Base-by-base conservation (phyloP, 495 filamentous ascomycete genomes). In the Trichocladium antarcticum region DNA sequence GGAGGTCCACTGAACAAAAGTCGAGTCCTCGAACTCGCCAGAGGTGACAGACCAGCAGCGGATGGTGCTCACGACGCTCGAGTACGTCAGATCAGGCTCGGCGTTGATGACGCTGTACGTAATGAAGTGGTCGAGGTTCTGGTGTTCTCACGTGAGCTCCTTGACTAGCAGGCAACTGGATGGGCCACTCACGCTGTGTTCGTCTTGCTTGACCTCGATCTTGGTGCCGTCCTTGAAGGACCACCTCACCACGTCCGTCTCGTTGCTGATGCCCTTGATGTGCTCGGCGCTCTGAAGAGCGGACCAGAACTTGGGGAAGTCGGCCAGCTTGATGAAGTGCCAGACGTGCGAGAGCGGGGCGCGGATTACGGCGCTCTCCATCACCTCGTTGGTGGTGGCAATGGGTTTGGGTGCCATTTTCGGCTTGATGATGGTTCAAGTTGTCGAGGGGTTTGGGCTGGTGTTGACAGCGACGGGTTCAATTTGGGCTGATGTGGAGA, bases 51-150 rank as follows among this genome's bases (percentile, higher is more conserved):
- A 53, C 62, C 73, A 81, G 61, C 70, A 72, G 46, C 77, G 74
- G 41, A 84, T 70, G 15, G 79, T 83, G 63, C 73, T 79, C 37
- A 81, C 65, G 29, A 81, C 76, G 42, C 73, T 73, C 38, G 76
- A 76, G 58, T 84, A 83, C 36, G 58, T 69, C 19, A 83, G 68
- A 39, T 67, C 57, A 10, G 81, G 81, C 54, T 74, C 64, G 6
- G 78, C 68, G 15, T 73, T 72, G 66, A 84, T 84, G 66, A 82
- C 67, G 47, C 71, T 75, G 70, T 82, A 84, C 8, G 79, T 84
- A 57, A 84, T 81, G 68, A 71, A 83, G 66, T 84, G 80, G 47
- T 83, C 74, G 60, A 84, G 76, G 41, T 73, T 72, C 79, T 83
- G 42, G 12, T n/a, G 12, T 20, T 17, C 9, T n/a, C 11, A 20